These are phyloP conservation scores for Heterobasidion occidentale DNA, from an alignment of 1,284 basidiomycete species.

Conservation along the genomic window DNA sequence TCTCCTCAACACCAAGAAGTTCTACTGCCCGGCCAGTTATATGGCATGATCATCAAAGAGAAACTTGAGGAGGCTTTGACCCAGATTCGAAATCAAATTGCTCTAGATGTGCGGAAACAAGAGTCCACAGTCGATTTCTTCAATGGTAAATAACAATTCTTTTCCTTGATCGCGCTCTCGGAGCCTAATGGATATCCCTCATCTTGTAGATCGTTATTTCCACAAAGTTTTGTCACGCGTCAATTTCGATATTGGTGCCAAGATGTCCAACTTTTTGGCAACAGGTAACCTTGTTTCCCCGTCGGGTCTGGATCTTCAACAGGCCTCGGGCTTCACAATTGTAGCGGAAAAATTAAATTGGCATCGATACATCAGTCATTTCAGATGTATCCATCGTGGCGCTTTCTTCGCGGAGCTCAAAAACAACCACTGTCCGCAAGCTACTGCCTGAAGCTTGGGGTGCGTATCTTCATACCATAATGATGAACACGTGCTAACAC, in stretches of 20 bases:
- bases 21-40: conserved; percentile 88
- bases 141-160: conserved; percentile 46
- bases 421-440: conserved; percentile 97
- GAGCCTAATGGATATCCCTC: conserved; percentile 8
- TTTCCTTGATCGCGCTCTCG: not conserved
- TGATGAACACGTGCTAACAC: not conserved
- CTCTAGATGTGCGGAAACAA: conserved; percentile 67
- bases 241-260: conserved; percentile 90
- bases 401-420: conserved; percentile 99
- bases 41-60: conserved; percentile 98
- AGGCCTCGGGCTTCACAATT: conserved; percentile 96
- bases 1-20: conserved; percentile 99
- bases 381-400: conserved; percentile 97
- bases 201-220: conserved; percentile 68
- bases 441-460: conserved; percentile 98
- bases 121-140: conserved; percentile 78
- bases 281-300: conserved; percentile 96
- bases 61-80: conserved; percentile 87
- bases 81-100: conserved; percentile 68
- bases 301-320: conserved; percentile 93
- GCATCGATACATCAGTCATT: conserved; percentile 97
- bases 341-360: conserved; percentile 99
- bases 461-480: conserved; percentile 26
- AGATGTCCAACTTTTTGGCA: conserved; percentile 91
- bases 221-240: conserved; percentile 70